These are phyloP conservation scores for Cytospora chrysosperma DNA, from an alignment of 2,329 filamentous ascomycete genomes.

Conservation along the genomic window DNA sequence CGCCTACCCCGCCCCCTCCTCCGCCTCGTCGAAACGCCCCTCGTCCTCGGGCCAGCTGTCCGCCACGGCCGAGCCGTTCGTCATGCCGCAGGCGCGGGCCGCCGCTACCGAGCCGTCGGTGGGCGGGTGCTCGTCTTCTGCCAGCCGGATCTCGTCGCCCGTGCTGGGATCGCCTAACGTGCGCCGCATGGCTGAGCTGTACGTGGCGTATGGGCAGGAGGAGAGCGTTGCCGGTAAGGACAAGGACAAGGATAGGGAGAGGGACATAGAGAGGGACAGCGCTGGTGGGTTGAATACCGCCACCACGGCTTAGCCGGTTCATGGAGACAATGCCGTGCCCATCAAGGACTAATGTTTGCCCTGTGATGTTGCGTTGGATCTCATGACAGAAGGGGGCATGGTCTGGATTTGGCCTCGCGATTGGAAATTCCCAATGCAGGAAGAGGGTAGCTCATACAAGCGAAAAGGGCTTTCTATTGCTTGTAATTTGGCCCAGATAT, in stretches of 20 bases:
- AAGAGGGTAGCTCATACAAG: no score
- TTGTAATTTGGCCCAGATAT: no score
- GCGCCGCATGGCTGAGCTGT: not conserved
- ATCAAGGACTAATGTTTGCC: no score
- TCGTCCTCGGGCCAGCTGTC: not conserved
- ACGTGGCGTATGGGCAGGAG: not conserved
- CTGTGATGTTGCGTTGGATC: not conserved
- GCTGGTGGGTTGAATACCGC: not conserved
- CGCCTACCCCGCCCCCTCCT: not conserved
- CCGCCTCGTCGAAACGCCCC: not conserved
- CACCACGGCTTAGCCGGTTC: not conserved
- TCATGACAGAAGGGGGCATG: not conserved
- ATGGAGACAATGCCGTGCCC: not conserved
- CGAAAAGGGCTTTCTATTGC: no score
- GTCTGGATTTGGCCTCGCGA: no score
- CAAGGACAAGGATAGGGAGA: not conserved
- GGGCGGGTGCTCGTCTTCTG: not conserved
- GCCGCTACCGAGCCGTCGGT: slow-evolving; percentile 10
- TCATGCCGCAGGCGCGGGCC: slow-evolving; percentile 3
- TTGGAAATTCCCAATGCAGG: not conserved
- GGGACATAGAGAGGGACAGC: not conserved
- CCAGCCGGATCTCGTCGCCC: not conserved
- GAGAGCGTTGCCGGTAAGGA: not conserved
- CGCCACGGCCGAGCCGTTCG: slow-evolving; percentile 1
- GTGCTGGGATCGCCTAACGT: not conserved